A percentile compares a stretch with the other conserved stretches of the same genome.
phyloP scores from a whole-genome alignment of 1,284 basidiomycete genomes.

The Ceraceosorus bombacis region DNA sequence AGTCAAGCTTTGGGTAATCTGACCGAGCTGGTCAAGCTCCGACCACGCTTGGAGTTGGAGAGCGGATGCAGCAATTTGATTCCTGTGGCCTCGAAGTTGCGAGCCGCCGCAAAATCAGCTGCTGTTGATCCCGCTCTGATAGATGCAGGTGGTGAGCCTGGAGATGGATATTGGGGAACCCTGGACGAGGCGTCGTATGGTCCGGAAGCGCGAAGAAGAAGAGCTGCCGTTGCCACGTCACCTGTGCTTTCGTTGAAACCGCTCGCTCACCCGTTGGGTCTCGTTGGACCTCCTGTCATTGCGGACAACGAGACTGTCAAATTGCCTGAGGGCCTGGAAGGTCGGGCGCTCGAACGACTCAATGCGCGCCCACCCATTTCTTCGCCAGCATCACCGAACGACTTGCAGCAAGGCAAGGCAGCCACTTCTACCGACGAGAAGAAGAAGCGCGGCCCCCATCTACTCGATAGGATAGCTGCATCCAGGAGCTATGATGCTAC shows the following conservation, averaged over 20 bases:
- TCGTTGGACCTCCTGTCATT: slow-evolving; percentile 6
- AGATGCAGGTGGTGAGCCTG: slow-evolving; percentile 17
- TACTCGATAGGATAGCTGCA: slow-evolving; percentile 8
- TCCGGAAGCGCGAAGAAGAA: neutral
- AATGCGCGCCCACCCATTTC: no score
- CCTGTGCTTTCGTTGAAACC: slow-evolving; percentile 10
- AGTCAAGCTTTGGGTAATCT: neutral
- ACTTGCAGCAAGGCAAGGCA: slow-evolving; percentile 1
- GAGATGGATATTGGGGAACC: slow-evolving; percentile 30
- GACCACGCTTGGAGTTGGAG: neutral
- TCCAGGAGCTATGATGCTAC: neutral
- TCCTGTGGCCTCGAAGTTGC: neutral
- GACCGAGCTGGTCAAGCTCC: neutral
- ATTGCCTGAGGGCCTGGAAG: slow-evolving; percentile 19
- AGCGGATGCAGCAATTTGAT: neutral
- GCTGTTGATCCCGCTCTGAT: slow-evolving; percentile 27
- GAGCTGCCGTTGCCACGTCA: slow-evolving; percentile 11
- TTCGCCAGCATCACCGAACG: no score
- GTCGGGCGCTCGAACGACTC: slow-evolving; percentile 12
- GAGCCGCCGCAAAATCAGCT: slow-evolving; percentile 7
- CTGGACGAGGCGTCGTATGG: slow-evolving; percentile 14
- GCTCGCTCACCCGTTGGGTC: slow-evolving; percentile 12
- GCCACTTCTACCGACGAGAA: neutral
- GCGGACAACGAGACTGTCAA: slow-evolving; percentile 28
- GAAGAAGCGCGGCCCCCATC: slow-evolving; percentile 1